Evolutionary conservation across 305 asterid genomes (phyloP).

Genomic region (Solanum chacoense): DNA sequence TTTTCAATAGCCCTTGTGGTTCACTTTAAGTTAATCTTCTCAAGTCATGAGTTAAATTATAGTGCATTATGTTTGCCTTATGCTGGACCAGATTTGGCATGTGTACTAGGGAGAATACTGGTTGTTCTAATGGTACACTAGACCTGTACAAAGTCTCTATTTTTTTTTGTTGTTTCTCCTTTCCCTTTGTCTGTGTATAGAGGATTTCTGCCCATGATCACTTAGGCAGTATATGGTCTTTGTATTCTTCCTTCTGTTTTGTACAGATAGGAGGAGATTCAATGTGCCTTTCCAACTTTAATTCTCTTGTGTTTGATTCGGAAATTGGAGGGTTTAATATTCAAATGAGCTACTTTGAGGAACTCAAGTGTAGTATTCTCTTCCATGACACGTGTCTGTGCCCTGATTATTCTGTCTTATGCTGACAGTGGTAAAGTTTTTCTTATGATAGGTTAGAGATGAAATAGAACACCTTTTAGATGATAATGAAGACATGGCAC

Average conservation of each 20-base stretch:
- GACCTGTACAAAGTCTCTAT: background rate
- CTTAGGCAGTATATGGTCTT: background rate
- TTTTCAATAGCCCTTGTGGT: background rate
- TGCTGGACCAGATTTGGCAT: background rate
- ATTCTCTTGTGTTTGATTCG: background rate
- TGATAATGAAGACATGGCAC: conserved; percentile 91
- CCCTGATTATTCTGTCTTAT: background rate
- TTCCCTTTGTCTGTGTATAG: background rate
- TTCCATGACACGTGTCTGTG: background rate
- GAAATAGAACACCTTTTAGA: conserved; percentile 91
- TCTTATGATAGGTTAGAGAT: conserved; percentile 65
- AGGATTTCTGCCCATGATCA: background rate
- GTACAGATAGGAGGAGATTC: background rate
- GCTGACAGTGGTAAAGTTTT: background rate
- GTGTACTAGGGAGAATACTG: background rate
- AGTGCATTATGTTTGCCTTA: background rate
- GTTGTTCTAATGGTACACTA: background rate
- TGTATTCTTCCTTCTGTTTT: background rate
- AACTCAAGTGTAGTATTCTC: background rate
- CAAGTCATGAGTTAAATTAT: background rate
- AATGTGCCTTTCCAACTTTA: background rate
- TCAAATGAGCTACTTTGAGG: background rate
- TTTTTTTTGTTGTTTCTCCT: background rate
- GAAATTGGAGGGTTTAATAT: background rate
- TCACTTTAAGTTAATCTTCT: background rate